Evolutionary conservation across 2,329 filamentous ascomycete species (phyloP), one percentile per base, ranked within the genome.

Genomic region (Sclerotinia borealis): DNA sequence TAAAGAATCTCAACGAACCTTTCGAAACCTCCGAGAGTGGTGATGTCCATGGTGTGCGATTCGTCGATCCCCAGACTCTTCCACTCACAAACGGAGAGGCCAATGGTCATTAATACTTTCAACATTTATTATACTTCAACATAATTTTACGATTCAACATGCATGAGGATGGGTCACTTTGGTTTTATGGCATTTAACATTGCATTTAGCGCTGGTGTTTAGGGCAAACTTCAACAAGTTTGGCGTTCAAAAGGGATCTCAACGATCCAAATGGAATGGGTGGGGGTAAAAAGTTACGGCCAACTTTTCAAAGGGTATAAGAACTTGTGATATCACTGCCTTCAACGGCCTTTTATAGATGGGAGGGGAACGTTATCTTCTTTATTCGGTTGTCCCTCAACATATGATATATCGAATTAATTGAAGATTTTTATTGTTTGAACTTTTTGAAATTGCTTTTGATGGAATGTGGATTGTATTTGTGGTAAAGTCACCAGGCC

Each of bases 1-100:
- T 91, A n/a, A 78, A 85, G 51, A 83, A 87, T 66, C 78, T 92
- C 56, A 83, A 90, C 67, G 76, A 79, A 64, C 66, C 68, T 39
- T 72, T 73, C 49, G 68, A 74, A 43, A 63, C 34, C 34, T 37
- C 62, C 25, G 59, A 67, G 22, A 58, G 43, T 31, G 66, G 67
- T 52, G 68, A 62, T 19, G 41, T 59, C 27, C 65, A 68, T 34
- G 66, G 68, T 25, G 39, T 52, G 22, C 39, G 63, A 50, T 51
- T 56, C 13, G 67, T 65, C 34, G 65, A 56, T 22, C 55, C 59
- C 10, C 65, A 69, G 41, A 67, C 68, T 25, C 36, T 59, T 22
- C 68, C 68, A 51, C 43, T 68, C n/a, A 65, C 63, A 17, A 72
- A 72, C 36, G 71, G 68, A 31, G 52, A 47, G 27, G 48, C 39